Percentiles rank a stretch among this genome's conserved stretches.
Conservation (phyloP, 2,329 filamentous ascomycete genomes). For the Fusarium brevicatenulatum region DNA sequence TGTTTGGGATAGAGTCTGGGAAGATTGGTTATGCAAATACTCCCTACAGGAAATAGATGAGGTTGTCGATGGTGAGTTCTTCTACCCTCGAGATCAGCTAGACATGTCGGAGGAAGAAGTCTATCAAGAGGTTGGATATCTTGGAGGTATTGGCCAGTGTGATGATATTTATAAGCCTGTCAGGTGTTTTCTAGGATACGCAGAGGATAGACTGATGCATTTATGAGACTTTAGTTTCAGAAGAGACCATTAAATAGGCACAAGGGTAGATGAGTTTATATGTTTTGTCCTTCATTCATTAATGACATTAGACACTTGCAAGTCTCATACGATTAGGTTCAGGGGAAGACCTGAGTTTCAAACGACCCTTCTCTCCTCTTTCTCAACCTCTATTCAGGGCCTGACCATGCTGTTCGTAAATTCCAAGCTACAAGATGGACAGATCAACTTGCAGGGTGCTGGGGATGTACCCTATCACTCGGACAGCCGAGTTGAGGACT, state of each 20-base stretch:
- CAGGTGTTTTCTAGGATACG: background rate
- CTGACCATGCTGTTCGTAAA: background rate
- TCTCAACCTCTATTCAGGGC: background rate
- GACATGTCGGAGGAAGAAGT: constrained; percentile 35
- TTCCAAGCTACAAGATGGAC: background rate
- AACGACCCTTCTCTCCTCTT: background rate
- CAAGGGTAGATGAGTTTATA: background rate
- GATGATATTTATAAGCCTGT: constrained; percentile 16
- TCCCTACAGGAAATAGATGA: constrained; percentile 12
- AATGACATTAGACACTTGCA: no score
- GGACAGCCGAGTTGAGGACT: background rate
- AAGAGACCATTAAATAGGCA: background rate
- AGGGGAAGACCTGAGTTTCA: background rate
- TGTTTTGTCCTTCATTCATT: background rate
- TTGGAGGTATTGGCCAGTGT: constrained; percentile 41
- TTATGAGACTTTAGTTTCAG: background rate
- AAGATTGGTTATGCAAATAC: constrained; percentile 44
- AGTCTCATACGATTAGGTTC: background rate
- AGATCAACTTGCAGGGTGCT: background rate
- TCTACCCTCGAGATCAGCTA: constrained; percentile 30
- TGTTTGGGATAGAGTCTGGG: constrained; percentile 43
- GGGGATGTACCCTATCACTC: background rate
- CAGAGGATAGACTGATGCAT: background rate
- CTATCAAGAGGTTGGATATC: constrained; percentile 40
- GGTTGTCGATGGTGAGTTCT: constrained; percentile 4